These are phyloP conservation scores for Nicotiana paniculata DNA, from an alignment of 257 asterid species.

Conservation along the genomic window DNA sequence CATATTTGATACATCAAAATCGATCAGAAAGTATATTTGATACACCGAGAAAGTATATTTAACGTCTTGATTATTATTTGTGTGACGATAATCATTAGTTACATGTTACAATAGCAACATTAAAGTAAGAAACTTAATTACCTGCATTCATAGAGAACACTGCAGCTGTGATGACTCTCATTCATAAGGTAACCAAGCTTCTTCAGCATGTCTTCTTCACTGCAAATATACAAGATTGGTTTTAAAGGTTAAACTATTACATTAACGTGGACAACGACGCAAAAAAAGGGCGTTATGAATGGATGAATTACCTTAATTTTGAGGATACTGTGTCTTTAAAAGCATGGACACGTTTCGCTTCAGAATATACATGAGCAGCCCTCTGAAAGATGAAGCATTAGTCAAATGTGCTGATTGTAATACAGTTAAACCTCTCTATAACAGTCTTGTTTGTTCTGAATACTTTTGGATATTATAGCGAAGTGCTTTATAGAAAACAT, in stretches of 20 bases:
- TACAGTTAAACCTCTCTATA: no score
- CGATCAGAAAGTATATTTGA: no score
- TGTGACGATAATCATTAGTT: no score
- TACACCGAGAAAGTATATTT: no score
- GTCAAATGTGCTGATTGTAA: not conserved
- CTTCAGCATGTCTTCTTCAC: conserved; percentile 76
- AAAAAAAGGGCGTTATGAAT: no score
- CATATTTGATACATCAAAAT: no score
- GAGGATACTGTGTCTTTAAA: conserved; percentile 77
- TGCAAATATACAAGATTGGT: conserved; percentile 14
- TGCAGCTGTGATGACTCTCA: conserved; percentile 90
- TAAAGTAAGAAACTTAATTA: conserved; percentile 5
- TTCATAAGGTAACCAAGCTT: conserved; percentile 92
- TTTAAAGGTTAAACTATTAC: no score
- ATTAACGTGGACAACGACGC: no score
- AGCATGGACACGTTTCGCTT: conserved; percentile 82
- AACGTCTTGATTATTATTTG: no score
- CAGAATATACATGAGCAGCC: conserved; percentile 90
- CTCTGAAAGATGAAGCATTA: conserved; percentile 42
- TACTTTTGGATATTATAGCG: no score
- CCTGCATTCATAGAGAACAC: conserved; percentile 94
- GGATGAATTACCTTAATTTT: conserved; percentile 40
- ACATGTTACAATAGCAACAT: not conserved
- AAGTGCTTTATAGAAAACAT: no score
- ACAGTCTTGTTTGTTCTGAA: no score